phyloP scores from a whole-genome alignment of 768 basidiomycete genomes.

The Pleurotus salmoneostramineus region DNA sequence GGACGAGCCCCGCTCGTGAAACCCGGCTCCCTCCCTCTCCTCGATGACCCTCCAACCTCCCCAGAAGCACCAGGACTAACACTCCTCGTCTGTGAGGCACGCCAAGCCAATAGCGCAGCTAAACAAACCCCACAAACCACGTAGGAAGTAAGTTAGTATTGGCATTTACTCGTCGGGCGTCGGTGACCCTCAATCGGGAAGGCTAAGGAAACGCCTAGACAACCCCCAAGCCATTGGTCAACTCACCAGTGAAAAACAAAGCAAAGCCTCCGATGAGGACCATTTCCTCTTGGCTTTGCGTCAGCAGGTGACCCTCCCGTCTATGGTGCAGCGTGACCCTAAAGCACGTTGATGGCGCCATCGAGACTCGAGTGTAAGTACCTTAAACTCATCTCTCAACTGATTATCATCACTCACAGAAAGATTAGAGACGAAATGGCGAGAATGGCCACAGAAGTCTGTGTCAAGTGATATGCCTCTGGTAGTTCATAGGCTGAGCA shows the following conservation, averaged over 20 bases:
- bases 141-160: constrained; percentile 4
- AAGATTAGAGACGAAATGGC: constrained; percentile 62
- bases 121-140: neutral
- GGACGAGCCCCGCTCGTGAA: constrained; percentile 27
- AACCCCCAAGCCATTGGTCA: neutral
- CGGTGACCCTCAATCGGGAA: neutral
- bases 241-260: constrained; percentile 74
- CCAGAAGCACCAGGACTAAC: constrained; percentile 18
- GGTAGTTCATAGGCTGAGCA: neutral
- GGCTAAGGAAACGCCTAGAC: neutral
- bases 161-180: neutral
- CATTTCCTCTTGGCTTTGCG: constrained; percentile 71
- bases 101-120: constrained; percentile 43
- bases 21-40: constrained; percentile 10
- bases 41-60: constrained; percentile 4
- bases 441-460: constrained; percentile 69
- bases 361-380: too few species aligned
- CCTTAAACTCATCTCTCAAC: neutral
- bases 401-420: constrained; percentile 42
- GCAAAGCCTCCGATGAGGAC: constrained; percentile 69
- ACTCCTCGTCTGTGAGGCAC: constrained; percentile 28
- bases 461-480: constrained; percentile 67
- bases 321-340: constrained; percentile 71
- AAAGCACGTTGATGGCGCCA: neutral
- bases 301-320: constrained; percentile 54